Evolutionary conservation across 257 asterid genomes (phyloP).

Genomic region (Salvia rosmarinus): DNA sequence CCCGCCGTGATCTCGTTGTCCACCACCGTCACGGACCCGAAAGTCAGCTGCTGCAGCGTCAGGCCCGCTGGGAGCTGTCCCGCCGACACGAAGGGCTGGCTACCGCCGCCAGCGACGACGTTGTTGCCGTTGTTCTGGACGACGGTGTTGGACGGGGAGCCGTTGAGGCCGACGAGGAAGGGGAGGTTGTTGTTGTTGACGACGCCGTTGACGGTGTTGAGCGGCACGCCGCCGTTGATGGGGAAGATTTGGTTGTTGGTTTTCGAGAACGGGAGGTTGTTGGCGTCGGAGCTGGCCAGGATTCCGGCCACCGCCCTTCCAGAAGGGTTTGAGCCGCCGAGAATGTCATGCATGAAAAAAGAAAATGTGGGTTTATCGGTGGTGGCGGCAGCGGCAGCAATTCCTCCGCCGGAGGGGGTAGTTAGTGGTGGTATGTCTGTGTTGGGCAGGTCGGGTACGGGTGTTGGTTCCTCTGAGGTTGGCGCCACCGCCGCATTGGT

Average conservation of each 20-base stretch:
- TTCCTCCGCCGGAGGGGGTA: neutral
- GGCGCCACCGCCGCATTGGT: slow-evolving; percentile 39
- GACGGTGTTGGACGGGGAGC: slow-evolving; percentile 55
- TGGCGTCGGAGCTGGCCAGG: slow-evolving; percentile 63
- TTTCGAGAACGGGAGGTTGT: slow-evolving; percentile 79
- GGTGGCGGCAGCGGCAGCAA: neutral
- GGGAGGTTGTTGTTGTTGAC: slow-evolving; percentile 88
- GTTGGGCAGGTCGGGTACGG: slow-evolving; percentile 39
- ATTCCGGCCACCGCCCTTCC: slow-evolving; percentile 89
- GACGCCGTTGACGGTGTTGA: slow-evolving; percentile 66
- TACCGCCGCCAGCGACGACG: slow-evolving; percentile 39
- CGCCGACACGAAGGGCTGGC: slow-evolving; percentile 77
- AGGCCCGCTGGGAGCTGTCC: slow-evolving; percentile 80
- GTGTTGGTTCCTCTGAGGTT: slow-evolving; percentile 33
- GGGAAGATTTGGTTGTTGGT: slow-evolving; percentile 76
- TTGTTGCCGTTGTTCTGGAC: slow-evolving; percentile 58
- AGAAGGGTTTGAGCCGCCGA: slow-evolving; percentile 30
- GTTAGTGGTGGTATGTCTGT: slow-evolving; percentile 30
- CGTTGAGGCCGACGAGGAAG: slow-evolving; percentile 76
- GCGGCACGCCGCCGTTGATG: slow-evolving; percentile 84
- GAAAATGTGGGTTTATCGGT: slow-evolving; percentile 46
- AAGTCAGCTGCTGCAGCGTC: slow-evolving; percentile 82
- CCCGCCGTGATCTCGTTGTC: slow-evolving; percentile 83
- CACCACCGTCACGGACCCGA: slow-evolving; percentile 85
- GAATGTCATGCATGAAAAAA: slow-evolving; percentile 24